phyloP scores from a whole-genome alignment of 352 stramenopile genomes.

The Globisporangium paddicum region DNA sequence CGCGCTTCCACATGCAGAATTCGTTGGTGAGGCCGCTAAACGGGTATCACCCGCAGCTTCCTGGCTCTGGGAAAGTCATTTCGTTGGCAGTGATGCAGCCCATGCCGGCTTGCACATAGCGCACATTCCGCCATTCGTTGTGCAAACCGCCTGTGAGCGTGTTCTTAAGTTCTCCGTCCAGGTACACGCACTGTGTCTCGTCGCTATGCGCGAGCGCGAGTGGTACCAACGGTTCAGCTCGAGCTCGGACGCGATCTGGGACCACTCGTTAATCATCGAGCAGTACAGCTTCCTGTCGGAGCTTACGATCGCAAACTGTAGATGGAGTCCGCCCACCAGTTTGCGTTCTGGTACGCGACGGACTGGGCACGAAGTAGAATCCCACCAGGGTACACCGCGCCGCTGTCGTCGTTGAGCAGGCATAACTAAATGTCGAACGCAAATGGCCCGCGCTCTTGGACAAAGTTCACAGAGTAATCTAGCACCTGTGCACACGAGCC shows the following conservation, averaged over 20 bases:
- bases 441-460: not conserved
- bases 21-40: conserved; percentile 41
- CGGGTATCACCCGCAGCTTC: conserved; percentile 35
- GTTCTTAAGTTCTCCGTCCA: conserved; percentile 27
- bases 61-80: conserved; percentile 18
- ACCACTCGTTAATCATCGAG: conserved; percentile 33
- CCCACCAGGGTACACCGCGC: conserved; percentile 9
- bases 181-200: conserved; percentile 28
- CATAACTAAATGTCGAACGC: not conserved
- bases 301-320: conserved; percentile 37
- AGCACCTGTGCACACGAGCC: not conserved
- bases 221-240: conserved; percentile 36
- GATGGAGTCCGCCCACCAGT: conserved; percentile 32
- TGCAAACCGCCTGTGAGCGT: conserved; percentile 15
- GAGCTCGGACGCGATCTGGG: conserved; percentile 18
- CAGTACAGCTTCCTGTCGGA: conserved; percentile 35
- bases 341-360: conserved; percentile 16
- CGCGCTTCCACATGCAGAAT: conserved; percentile 17
- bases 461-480: not conserved
- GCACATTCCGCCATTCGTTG: conserved; percentile 30
- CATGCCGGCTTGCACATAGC: conserved; percentile 35
- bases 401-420: not conserved
- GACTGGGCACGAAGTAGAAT: conserved; percentile 42
- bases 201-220: conserved; percentile 34
- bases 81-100: conserved; percentile 26